Conservation (phyloP, 1,284 basidiomycete genomes). For the Leccinum pachyderme region DNA sequence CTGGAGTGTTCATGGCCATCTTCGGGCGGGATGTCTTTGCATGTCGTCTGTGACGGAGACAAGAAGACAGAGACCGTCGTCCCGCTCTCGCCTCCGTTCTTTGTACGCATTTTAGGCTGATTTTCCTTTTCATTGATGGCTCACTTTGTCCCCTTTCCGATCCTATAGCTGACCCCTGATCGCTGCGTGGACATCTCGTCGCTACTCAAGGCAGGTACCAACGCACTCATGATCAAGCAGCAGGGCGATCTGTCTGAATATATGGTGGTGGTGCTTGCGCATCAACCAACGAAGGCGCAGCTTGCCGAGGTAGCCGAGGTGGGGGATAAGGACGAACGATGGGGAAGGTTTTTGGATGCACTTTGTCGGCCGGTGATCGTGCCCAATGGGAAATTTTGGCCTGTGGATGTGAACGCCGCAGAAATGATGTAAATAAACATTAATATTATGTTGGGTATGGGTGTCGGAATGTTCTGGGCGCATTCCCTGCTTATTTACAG, state of each 20-base stretch:
- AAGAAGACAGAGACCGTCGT: conserved; percentile 10
- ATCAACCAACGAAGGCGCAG: conserved; percentile 28
- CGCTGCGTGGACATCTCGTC: conserved; percentile 30
- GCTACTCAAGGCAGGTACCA: conserved; percentile 22
- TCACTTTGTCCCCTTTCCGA: neutral
- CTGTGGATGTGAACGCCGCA: too few relatives aligned
- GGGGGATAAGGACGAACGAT: conserved; percentile 16
- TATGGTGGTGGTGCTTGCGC: conserved; percentile 29
- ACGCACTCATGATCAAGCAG: conserved; percentile 24
- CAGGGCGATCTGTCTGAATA: conserved; percentile 29
- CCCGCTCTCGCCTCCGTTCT: conserved; percentile 26
- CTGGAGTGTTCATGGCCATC: conserved; percentile 28
- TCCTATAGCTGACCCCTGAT: conserved; percentile 26
- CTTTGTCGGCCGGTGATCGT: conserved; percentile 11
- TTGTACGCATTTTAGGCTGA: conserved; percentile 18
- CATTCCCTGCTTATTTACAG: too few relatives aligned
- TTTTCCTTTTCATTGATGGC: neutral
- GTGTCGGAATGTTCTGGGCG: too few relatives aligned
- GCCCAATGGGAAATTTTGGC: neutral
- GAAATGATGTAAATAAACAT: too few relatives aligned
- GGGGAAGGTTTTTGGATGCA: conserved; percentile 18
- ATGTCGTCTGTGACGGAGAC: conserved; percentile 2
- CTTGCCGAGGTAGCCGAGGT: conserved; percentile 19
- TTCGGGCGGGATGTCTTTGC: conserved; percentile 21
- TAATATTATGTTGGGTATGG: too few relatives aligned